These are phyloP conservation scores for Pichia occidentalis DNA, from an alignment of 805 yeast genomes.

Conservation along the genomic window DNA sequence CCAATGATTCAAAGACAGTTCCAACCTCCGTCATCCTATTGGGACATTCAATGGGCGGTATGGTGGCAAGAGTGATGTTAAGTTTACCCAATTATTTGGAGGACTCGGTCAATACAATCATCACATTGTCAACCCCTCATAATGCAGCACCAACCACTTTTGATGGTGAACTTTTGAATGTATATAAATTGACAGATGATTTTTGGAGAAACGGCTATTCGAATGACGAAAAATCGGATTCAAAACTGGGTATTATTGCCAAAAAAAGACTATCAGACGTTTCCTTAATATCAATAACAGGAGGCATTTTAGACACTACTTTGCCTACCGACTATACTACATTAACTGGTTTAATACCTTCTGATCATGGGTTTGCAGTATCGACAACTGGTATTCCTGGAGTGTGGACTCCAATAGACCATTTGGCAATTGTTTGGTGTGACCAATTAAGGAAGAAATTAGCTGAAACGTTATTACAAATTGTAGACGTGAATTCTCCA, in stretches of 20 bases:
- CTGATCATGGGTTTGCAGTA: conserved; percentile 70
- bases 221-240: conserved; percentile 11
- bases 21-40: conserved; percentile 63
- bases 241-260: conserved; percentile 31
- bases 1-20: conserved; percentile 16
- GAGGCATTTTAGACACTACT: conserved; percentile 72
- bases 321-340: conserved; percentile 89
- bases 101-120: conserved; percentile 71
- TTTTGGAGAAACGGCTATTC: conserved; percentile 70
- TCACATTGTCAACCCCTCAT: conserved; percentile 89
- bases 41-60: conserved; percentile 98
- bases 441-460: conserved; percentile 68
- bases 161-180: conserved; percentile 76
- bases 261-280: conserved; percentile 46
- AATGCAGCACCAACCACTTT: conserved; percentile 88
- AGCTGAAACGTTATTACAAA: conserved; percentile 51
- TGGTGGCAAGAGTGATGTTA: conserved; percentile 81
- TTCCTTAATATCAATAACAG: conserved; percentile 78
- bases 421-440: conserved; percentile 95
- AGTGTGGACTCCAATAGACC: conserved; percentile 94
- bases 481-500: conserved; percentile 44
- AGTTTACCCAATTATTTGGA: conserved; percentile 69
- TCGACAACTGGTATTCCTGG: conserved; percentile 80
- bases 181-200: conserved; percentile 66
- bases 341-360: conserved; percentile 64